Conservation (phyloP, 768 basidiomycete species). For the Podaxis pistillaris region DNA sequence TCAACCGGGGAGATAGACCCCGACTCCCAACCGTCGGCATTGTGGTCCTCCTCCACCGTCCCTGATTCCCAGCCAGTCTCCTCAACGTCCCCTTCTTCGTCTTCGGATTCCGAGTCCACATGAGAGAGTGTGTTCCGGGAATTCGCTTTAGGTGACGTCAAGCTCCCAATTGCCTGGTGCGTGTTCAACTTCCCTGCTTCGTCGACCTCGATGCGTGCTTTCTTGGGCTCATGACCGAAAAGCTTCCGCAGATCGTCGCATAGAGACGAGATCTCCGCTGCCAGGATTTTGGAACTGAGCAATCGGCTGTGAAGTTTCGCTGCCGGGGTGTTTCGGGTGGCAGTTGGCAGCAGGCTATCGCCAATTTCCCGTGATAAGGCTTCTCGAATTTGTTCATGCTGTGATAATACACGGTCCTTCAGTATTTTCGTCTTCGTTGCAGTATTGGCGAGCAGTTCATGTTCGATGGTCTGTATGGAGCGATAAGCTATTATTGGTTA, state of each 20-base stretch:
- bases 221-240: conserved; percentile 25
- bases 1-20: conserved; percentile 39
- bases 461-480: conserved; percentile 48
- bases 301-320: conserved; percentile 71
- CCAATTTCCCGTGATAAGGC: conserved; percentile 47
- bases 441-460: conserved; percentile 56
- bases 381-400: conserved; percentile 43
- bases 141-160: neutral
- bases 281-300: conserved; percentile 74
- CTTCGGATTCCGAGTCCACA: conserved; percentile 24
- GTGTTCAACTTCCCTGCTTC: conserved; percentile 19
- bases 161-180: neutral
- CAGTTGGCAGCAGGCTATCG: conserved; percentile 30
- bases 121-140: neutral
- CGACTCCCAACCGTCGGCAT: conserved; percentile 52
- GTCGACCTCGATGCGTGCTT: conserved; percentile 9
- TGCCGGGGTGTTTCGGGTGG: conserved; percentile 38
- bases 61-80: conserved; percentile 35
- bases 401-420: conserved; percentile 63
- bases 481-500: conserved; percentile 11
- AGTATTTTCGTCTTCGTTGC: conserved; percentile 72
- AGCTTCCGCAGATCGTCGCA: conserved; percentile 49
- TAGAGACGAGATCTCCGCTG: conserved; percentile 51
- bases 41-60: conserved; percentile 26
- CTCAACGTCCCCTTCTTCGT: conserved; percentile 26